Conservation (phyloP, 2,329 filamentous ascomycete species). For the Elsinoe perseae region DNA sequence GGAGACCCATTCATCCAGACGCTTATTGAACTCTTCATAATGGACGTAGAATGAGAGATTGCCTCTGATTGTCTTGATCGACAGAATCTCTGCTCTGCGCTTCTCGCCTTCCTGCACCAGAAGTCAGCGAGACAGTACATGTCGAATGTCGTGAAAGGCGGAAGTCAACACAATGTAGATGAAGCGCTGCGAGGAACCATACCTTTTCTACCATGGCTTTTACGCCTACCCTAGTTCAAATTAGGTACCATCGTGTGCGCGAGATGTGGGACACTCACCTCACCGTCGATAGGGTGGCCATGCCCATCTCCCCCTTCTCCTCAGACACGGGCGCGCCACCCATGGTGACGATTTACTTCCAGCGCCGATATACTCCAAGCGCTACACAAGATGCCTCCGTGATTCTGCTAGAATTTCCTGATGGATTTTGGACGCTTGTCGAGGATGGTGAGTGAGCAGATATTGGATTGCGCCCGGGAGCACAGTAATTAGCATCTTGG, state of each 20-base stretch:
- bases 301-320: conserved; percentile 61
- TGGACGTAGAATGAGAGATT: conserved; percentile 90
- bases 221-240: conserved; percentile 50
- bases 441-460: not conserved
- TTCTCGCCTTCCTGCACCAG: conserved; percentile 62
- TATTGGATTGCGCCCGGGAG: conserved; percentile 1
- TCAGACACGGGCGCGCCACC: conserved; percentile 11
- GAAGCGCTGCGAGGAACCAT: conserved; percentile 17
- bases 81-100: conserved; percentile 92
- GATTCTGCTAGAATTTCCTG: not conserved
- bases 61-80: conserved; percentile 82
- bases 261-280: conserved; percentile 47
- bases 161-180: not conserved
- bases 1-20: conserved; percentile 80
- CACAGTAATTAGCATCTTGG: not conserved
- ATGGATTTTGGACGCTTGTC: not conserved
- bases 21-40: conserved; percentile 97
- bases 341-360: conserved; percentile 3
- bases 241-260: conserved; percentile 19
- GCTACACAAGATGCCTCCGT: not conserved
- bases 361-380: not conserved
- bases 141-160: not conserved
- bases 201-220: conserved; percentile 65
- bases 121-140: too few species aligned
- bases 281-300: conserved; percentile 77